Conservation (phyloP, 2,329 filamentous ascomycete genomes). For the Myotisia sp. region DNA sequence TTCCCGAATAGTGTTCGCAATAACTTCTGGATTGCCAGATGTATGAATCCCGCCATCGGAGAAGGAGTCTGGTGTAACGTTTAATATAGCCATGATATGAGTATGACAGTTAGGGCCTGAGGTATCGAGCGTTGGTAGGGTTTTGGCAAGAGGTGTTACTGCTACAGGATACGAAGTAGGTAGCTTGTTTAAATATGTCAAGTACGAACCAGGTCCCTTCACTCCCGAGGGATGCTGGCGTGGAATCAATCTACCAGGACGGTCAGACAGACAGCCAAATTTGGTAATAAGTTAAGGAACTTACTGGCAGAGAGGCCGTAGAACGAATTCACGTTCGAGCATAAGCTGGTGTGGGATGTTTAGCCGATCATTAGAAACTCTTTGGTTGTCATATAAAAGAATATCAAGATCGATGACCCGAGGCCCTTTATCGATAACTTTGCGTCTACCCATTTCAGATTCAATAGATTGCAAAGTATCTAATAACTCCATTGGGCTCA, state of each 20-base stretch:
- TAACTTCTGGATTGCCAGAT: constrained; percentile 31
- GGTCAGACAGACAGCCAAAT: neutral
- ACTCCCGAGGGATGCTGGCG: constrained; percentile 19
- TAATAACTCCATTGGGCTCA: constrained; percentile 62
- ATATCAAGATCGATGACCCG: constrained; percentile 92
- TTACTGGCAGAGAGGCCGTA: constrained; percentile 58
- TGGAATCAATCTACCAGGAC: constrained; percentile 7
- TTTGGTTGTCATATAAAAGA: constrained; percentile 59
- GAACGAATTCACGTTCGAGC: constrained; percentile 81
- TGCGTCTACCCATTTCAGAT: constrained; percentile 60
- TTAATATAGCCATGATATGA: constrained; percentile 83
- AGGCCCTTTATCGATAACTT: constrained; percentile 82
- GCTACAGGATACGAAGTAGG: constrained; percentile 24
- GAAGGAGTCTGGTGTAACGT: constrained; percentile 92
- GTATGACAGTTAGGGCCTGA: constrained; percentile 46
- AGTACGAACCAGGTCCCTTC: constrained; percentile 20
- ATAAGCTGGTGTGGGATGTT: constrained; percentile 74
- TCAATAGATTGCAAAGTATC: constrained; percentile 77
- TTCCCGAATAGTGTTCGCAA: constrained; percentile 44
- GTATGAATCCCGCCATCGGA: constrained; percentile 67
- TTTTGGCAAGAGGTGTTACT: constrained; percentile 25
- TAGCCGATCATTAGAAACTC: constrained; percentile 56
- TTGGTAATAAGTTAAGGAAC: constrained; percentile 7
- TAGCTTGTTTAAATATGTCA: constrained; percentile 22
- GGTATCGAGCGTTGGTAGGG: constrained; percentile 43